phyloP scores from a whole-genome alignment of 192 early-diverging fungal species.

The Gonapodya sp. region DNA sequence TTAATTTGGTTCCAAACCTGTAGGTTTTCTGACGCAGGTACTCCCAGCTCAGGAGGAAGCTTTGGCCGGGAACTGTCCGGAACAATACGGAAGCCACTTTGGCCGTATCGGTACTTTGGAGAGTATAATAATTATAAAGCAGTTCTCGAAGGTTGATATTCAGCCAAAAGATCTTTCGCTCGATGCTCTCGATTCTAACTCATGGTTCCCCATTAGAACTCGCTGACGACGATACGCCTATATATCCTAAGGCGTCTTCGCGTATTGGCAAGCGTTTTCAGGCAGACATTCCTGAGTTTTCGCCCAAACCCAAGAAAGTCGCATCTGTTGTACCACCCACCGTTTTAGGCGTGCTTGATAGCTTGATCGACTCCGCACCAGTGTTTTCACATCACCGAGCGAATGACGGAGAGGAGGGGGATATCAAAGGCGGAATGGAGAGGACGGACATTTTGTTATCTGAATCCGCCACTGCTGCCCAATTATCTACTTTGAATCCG shows the following conservation, averaged over 20 bases:
- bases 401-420: neutral
- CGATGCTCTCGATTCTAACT: neutral
- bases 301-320: neutral
- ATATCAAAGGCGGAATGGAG: neutral
- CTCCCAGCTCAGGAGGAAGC: neutral
- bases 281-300: conserved; percentile 51
- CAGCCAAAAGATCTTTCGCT: conserved; percentile 1
- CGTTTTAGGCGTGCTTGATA: neutral
- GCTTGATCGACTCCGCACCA: neutral
- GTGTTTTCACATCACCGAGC: neutral
- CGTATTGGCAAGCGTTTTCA: conserved; percentile 78
- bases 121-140: conserved; percentile 58
- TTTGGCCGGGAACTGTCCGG: conserved; percentile 8
- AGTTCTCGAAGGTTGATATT: conserved; percentile 48
- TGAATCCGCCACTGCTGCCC: neutral
- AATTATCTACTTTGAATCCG: neutral
- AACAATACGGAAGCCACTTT: conserved; percentile 45
- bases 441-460: neutral
- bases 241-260: conserved; percentile 64
- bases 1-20: too few species aligned
- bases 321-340: neutral
- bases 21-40: neutral
- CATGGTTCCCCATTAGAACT: neutral
- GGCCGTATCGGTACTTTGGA: conserved; percentile 88
- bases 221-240: conserved; percentile 60